These are phyloP conservation scores for Kwoniella sp. DNA, from an alignment of 768 basidiomycete species.

Conservation along the genomic window DNA sequence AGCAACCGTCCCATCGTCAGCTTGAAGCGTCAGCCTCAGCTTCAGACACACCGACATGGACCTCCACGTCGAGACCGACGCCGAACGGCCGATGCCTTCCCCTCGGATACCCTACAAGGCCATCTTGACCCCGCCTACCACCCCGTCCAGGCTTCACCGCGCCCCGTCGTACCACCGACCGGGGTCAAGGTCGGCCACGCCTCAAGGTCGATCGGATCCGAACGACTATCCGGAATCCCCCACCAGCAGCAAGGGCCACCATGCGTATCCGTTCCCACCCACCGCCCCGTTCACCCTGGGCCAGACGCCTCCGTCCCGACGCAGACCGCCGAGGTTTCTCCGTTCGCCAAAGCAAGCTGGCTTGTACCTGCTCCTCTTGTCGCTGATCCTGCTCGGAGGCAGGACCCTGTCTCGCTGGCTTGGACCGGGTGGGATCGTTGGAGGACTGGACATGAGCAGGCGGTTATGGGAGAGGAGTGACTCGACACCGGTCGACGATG, in stretches of 20 bases:
- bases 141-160: background rate
- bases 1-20: too few species aligned
- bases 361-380: constrained; percentile 3
- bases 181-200: background rate
- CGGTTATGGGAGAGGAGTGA: constrained; percentile 3
- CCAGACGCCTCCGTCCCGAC: constrained; percentile 4
- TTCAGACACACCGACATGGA: too few species aligned
- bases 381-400: constrained; percentile 1
- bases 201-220: too few species aligned
- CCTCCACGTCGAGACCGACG: too few species aligned
- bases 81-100: too few species aligned
- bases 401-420: too few species aligned
- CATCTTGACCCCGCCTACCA: constrained; percentile 10
- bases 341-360: constrained; percentile 9
- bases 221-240: constrained; percentile 25
- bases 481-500: constrained; percentile 8
- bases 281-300: constrained; percentile 5
- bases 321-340: constrained; percentile 7
- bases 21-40: too few species aligned
- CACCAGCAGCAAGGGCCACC: background rate
- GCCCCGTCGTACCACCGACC: background rate
- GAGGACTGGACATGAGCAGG: background rate
- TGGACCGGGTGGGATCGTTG: background rate
- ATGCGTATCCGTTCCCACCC: background rate
- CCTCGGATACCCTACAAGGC: constrained; percentile 14